phyloP scores from a whole-genome alignment of 2,329 filamentous ascomycete species.

The Talaromyces sp. region DNA sequence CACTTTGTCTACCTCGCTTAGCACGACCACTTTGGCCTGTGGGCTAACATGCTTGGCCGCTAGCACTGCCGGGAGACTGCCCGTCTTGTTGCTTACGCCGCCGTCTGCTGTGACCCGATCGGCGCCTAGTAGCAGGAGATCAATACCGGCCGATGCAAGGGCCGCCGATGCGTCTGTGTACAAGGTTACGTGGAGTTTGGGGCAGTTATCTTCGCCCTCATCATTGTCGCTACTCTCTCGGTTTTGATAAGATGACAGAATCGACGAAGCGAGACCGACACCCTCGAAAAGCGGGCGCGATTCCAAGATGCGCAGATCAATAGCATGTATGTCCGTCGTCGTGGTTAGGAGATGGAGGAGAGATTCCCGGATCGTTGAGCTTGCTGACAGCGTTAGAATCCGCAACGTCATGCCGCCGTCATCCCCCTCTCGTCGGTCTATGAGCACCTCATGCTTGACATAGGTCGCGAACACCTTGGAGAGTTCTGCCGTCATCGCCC shows the following conservation, averaged over 20 bases:
- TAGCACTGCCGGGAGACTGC: conserved; percentile 55
- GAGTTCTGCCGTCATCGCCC: conserved; percentile 18
- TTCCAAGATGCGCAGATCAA: conserved; percentile 59
- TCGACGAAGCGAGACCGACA: conserved; percentile 40
- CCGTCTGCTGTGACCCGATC: conserved; percentile 56
- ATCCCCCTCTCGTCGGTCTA: neutral
- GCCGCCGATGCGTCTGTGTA: conserved; percentile 58
- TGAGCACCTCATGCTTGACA: conserved; percentile 16
- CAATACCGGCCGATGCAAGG: conserved; percentile 46
- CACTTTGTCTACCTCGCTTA: conserved; percentile 60
- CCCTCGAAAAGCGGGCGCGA: conserved; percentile 64
- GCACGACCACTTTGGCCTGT: conserved; percentile 45
- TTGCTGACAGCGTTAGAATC: conserved; percentile 58
- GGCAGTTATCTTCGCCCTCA: neutral
- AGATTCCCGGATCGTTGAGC: conserved; percentile 53
- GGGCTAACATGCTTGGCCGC: conserved; percentile 48
- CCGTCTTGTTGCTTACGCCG: conserved; percentile 62
- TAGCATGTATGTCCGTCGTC: conserved; percentile 25
- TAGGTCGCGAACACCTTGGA: conserved; percentile 21
- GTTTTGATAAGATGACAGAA: conserved; percentile 14
- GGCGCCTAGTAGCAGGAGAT: conserved; percentile 59
- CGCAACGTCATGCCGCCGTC: conserved; percentile 31
- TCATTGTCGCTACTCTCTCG: conserved; percentile 4
- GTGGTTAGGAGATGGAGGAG: conserved; percentile 35
- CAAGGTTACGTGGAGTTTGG: conserved; percentile 41